Conservation (phyloP, 768 basidiomycete species). For the Pulveroboletus sp. region DNA sequence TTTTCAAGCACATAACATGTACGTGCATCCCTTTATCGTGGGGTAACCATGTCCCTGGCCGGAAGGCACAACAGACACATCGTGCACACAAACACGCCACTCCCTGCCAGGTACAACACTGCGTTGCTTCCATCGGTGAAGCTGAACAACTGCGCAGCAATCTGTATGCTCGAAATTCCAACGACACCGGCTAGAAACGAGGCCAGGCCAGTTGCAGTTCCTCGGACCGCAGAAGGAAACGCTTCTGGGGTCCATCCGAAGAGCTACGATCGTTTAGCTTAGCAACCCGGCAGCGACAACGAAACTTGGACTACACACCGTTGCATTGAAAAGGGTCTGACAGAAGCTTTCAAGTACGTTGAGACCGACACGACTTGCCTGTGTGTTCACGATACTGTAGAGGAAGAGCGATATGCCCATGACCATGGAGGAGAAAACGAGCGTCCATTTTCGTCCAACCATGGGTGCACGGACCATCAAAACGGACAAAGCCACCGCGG, state of each 20-base stretch:
- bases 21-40: slow-evolving; percentile 1
- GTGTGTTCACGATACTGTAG: slow-evolving; percentile 9
- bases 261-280: slow-evolving; percentile 3
- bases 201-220: slow-evolving; percentile 11
- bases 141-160: slow-evolving; percentile 7
- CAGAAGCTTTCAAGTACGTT: slow-evolving; percentile 9
- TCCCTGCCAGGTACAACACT: slow-evolving; percentile 12
- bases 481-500: background rate
- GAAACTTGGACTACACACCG: background rate
- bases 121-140: slow-evolving; percentile 1
- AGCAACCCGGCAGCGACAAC: background rate
- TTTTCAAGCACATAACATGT: no score
- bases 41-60: slow-evolving; percentile 10
- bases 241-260: slow-evolving; percentile 16
- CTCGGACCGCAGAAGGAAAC: slow-evolving; percentile 13
- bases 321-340: slow-evolving; percentile 7
- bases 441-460: slow-evolving; percentile 16
- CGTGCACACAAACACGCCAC: slow-evolving; percentile 10
- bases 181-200: slow-evolving; percentile 2
- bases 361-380: slow-evolving; percentile 10
- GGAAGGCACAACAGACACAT: slow-evolving; percentile 6
- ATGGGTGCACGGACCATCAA: slow-evolving; percentile 13
- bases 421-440: slow-evolving; percentile 12
- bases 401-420: slow-evolving; percentile 8
- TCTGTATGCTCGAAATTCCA: background rate